Percentiles rank a stretch among this genome's conserved stretches.
These are phyloP conservation scores for Spathaspora gorwiae DNA, from an alignment of 805 yeast species.

Conservation along the genomic window DNA sequence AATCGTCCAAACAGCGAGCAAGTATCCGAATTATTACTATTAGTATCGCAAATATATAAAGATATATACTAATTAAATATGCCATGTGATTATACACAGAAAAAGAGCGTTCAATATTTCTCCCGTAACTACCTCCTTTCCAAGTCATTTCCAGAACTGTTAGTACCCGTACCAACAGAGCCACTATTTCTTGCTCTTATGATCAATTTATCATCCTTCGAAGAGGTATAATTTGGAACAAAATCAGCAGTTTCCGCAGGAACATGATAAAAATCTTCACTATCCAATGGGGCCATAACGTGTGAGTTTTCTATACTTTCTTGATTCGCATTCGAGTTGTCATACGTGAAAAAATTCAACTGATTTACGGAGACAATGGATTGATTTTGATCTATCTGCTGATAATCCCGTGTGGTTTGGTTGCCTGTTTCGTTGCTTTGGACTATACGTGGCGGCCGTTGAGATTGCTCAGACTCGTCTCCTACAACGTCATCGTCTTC, in stretches of 20 bases:
- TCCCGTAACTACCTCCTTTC: too few relatives aligned
- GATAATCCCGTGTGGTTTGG: not conserved
- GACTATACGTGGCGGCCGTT: not conserved
- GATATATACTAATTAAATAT: too few relatives aligned
- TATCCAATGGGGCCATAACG: not conserved
- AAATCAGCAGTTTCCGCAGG: slow-evolving; percentile 16
- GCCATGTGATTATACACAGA: too few relatives aligned
- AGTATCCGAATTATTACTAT: too few relatives aligned
- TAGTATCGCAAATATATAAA: too few relatives aligned
- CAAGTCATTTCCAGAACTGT: not conserved
- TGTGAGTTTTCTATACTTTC: not conserved
- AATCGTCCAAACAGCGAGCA: too few relatives aligned
- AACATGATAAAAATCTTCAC: not conserved
- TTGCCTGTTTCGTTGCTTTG: not conserved
- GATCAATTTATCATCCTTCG: slow-evolving; percentile 23
- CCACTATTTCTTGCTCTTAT: not conserved
- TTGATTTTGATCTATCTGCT: not conserved
- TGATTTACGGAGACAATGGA: not conserved
- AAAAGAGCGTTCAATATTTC: too few relatives aligned
- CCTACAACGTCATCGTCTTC: slow-evolving; percentile 2
- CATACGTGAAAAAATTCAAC: slow-evolving; percentile 1
- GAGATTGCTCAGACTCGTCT: not conserved
- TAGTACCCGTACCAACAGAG: not conserved
- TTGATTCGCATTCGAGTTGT: not conserved
- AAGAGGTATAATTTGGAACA: slow-evolving; percentile 31